These are phyloP conservation scores for Picochlorum costavermella DNA, from an alignment of 139 green algal genomes.

Conservation along the genomic window DNA sequence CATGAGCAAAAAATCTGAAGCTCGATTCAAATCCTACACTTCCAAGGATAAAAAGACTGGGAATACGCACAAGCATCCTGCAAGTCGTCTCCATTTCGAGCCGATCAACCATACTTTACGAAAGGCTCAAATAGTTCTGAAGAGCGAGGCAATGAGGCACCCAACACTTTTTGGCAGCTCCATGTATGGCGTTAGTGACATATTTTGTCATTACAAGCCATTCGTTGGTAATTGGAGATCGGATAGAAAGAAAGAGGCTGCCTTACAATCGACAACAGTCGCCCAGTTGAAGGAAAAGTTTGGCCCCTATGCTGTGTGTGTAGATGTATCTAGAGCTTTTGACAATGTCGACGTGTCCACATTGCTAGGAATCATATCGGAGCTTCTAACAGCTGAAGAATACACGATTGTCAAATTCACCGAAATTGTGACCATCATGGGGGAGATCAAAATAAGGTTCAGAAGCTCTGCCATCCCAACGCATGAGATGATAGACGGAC, in stretches of 20 bases:
- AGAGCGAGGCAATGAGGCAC: conserved; percentile 39
- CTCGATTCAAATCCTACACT: conserved; percentile 23
- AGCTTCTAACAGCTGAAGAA: conserved; percentile 30
- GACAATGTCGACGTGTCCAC: conserved; percentile 51
- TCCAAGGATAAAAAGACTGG: not conserved
- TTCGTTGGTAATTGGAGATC: conserved; percentile 46
- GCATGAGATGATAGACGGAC: not conserved
- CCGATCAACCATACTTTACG: conserved; percentile 67
- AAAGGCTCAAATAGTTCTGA: conserved; percentile 52
- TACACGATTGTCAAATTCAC: conserved; percentile 56
- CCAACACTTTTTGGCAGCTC: conserved; percentile 43
- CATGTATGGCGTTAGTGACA: conserved; percentile 73
- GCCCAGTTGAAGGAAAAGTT: not conserved
- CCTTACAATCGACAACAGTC: conserved; percentile 6
- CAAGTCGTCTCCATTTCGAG: conserved; percentile 44
- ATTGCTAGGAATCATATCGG: conserved; percentile 43
- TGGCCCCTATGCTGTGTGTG: conserved; percentile 53
- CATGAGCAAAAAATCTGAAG: conserved; percentile 38
- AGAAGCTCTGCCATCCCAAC: conserved; percentile 16
- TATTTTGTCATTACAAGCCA: conserved; percentile 38
- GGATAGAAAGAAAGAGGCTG: not conserved
- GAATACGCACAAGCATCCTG: too few species aligned
- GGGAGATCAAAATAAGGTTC: conserved; percentile 22
- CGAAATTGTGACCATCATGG: conserved; percentile 42
- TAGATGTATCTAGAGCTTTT: conserved; percentile 71